Conservation (phyloP, 2,329 filamentous ascomycete species). For the Monilinia vaccinii-corymbosi region DNA sequence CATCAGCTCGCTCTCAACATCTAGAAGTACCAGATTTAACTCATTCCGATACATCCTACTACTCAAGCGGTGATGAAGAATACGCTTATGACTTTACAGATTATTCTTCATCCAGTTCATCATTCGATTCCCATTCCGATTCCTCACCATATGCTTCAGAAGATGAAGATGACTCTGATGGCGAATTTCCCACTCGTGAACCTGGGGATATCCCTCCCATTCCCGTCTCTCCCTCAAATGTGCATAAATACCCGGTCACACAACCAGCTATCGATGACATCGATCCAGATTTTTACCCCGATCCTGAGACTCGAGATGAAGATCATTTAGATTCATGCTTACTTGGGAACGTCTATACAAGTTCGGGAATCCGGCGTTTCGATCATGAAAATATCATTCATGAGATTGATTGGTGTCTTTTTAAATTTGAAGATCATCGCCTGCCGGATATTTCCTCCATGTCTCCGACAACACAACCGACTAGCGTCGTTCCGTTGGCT, state of each 20-base stretch:
- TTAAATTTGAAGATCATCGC: conserved; percentile 66
- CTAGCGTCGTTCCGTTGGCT: conserved; percentile 47
- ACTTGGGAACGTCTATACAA: conserved; percentile 79
- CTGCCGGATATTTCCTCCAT: conserved; percentile 59
- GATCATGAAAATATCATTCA: conserved; percentile 64
- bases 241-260: conserved; percentile 63
- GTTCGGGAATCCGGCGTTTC: conserved; percentile 77
- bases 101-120: conserved; percentile 43
- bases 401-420: conserved; percentile 92
- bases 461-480: conserved; percentile 39
- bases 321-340: conserved; percentile 77
- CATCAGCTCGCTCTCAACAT: conserved; percentile 17
- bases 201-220: conserved; percentile 73
- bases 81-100: conserved; percentile 53
- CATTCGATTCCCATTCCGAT: conserved; percentile 8
- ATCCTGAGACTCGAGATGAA: conserved; percentile 56
- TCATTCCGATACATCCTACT: conserved; percentile 24
- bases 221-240: conserved; percentile 60
- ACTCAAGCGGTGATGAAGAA: conserved; percentile 38
- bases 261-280: conserved; percentile 89
- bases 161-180: conserved; percentile 33
- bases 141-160: conserved; percentile 29
- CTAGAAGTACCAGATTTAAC: conserved; percentile 32
- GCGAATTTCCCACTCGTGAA: conserved; percentile 49
- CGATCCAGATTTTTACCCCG: conserved; percentile 73